These are phyloP conservation scores for Aureobasidium sp. DNA, from an alignment of 2,329 filamentous ascomycete species.

Conservation along the genomic window DNA sequence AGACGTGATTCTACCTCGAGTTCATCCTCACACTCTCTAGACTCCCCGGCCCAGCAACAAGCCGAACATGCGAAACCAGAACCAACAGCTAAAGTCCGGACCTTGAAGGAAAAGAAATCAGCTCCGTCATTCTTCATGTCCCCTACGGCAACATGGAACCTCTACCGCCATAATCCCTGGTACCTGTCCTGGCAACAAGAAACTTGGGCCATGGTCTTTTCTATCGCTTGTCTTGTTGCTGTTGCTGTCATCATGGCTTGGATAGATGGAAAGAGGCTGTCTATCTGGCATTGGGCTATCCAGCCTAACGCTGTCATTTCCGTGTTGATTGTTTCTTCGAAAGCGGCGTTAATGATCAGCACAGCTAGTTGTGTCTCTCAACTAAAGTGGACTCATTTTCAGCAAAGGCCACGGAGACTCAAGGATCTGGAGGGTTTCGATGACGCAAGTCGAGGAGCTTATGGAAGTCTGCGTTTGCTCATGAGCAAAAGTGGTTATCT, in stretches of 20 bases:
- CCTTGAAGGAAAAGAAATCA: neutral
- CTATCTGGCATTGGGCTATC: slow-evolving; percentile 10
- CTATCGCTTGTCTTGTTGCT: neutral
- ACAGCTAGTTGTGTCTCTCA: neutral
- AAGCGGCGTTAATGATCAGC: slow-evolving; percentile 5
- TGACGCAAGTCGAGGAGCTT: slow-evolving; percentile 2
- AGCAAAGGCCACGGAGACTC: neutral
- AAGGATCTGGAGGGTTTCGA: neutral
- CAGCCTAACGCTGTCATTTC: slow-evolving; percentile 4
- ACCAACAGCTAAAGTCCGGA: neutral
- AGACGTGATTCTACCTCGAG: neutral
- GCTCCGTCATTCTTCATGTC: neutral
- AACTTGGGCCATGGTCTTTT: slow-evolving; percentile 10
- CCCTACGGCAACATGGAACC: neutral
- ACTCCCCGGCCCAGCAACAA: neutral
- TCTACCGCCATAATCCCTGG: neutral
- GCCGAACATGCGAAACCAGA: neutral
- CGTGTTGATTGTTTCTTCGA: neutral
- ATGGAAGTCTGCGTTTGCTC: neutral
- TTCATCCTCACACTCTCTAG: neutral
- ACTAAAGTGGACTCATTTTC: slow-evolving; percentile 1
- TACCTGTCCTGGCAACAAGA: slow-evolving; percentile 7
- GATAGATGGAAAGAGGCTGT: neutral
- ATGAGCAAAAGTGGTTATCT: neutral
- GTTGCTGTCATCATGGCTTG: neutral